A percentile compares a stretch with the other conserved stretches of the same genome.
Evolutionary conservation across 257 asterid genomes (phyloP).

Genomic region (Solanum lycopersicoides): DNA sequence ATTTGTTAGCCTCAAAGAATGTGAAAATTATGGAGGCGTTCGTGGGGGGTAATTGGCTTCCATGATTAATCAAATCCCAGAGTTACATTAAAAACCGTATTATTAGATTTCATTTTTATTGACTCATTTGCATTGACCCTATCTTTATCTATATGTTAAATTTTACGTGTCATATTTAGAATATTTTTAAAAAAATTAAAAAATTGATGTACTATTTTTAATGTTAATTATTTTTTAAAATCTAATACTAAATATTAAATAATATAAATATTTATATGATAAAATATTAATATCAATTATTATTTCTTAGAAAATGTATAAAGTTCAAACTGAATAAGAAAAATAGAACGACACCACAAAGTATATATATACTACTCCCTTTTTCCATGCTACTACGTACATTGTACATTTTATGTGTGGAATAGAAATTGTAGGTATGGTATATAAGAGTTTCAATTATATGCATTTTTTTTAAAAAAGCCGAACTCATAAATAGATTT

Average conservation of each 20-base stretch:
- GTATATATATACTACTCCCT: neutral
- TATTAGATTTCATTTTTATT: neutral
- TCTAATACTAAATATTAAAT: no score
- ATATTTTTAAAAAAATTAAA: no score
- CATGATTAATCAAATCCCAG: constrained; percentile 29
- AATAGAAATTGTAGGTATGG: neutral
- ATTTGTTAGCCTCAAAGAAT: neutral
- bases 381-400: neutral
- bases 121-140: neutral
- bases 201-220: no score
- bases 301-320: no score
- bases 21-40: constrained; percentile 6
- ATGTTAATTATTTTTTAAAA: no score
- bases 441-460: no score
- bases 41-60: constrained; percentile 7
- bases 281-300: no score
- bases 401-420: neutral
- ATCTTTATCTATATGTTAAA: neutral
- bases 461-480: no score
- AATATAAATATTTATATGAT: no score
- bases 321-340: no score
- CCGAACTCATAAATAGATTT: no score
- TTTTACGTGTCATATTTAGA: neutral
- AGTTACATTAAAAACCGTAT: constrained; percentile 6
- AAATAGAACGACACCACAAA: no score